Base-by-base conservation (phyloP, 2,329 filamentous ascomycete genomes). In the Knufia fluminis region DNA sequence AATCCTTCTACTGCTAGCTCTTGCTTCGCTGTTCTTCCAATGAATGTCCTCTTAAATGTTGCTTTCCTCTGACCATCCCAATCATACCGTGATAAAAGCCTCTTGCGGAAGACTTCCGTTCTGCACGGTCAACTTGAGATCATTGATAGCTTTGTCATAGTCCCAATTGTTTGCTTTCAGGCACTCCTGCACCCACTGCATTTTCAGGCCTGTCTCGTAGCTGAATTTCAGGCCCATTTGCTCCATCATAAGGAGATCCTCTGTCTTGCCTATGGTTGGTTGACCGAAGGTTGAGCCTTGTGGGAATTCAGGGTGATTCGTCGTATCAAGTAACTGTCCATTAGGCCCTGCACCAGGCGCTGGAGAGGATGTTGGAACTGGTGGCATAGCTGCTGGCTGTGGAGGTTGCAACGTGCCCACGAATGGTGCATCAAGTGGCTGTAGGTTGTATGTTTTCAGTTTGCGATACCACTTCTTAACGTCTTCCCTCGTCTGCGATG, bases 391-490 rank as follows among this genome's bases (percentile, higher is more conserved):
- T 39, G n/a, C 78, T 85, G 51, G 92, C 81, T 46, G n/a, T n/a
- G n/a, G 80, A 75, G 61, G 83, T 78, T 9, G 85, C 76, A 1
- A 79, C 76, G 78, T 78, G 46, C 85, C 71, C 59, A 89, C 79
- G 60, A 86, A 80, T 0, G 82, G 75, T 1, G 83, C 85, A 52
- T 88, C 80, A 16, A 95, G 79, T 2, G 55, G 52, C 61, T 84
- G 78, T 4, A 79, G 71, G 64, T 94, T 94, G 57, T 97, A 71
- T 52, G 82, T 78, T 59, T 82, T 80, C 14, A 97, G 76, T 52
- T 80, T 84, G 1, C 88, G 90, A 62, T 87, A 97, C 84, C 88
- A 94, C 35, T 80, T 79, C 24, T 86, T 71, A 50, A 96, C 71
- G 43, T 87, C 84, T 14, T 76, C 69, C 51, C 79, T 75, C 64